Percentiles rank a stretch among this genome's conserved stretches.
Evolutionary conservation across 305 asterid genomes (phyloP).

Genomic region (Solanum hybrid): DNA sequence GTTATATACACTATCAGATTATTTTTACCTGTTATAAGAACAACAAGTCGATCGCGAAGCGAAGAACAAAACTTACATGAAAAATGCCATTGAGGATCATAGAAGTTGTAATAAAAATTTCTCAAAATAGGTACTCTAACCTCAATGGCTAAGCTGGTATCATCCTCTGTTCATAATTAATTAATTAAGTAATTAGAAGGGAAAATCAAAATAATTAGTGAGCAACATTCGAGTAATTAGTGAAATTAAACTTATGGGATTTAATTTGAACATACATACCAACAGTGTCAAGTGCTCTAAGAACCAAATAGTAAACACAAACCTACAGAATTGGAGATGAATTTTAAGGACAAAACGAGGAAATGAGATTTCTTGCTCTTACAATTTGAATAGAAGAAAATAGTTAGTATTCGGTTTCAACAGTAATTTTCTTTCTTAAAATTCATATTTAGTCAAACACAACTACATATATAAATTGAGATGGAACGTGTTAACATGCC

Average conservation of each 20-base stretch:
- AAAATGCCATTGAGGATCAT: conserved; percentile 64
- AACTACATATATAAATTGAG: no score
- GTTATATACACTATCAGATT: background rate
- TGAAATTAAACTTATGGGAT: background rate
- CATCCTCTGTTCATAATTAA: conserved; percentile 53
- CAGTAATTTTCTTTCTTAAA: background rate
- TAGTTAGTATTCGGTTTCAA: background rate
- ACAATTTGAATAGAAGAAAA: background rate
- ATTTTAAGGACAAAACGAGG: background rate
- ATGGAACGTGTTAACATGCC: background rate
- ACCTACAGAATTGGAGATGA: conserved; percentile 29
- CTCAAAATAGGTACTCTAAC: conserved; percentile 70
- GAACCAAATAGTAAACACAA: conserved; percentile 75
- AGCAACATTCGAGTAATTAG: background rate
- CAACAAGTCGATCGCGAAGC: background rate
- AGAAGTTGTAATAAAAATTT: conserved; percentile 60
- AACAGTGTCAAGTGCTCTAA: conserved; percentile 82
- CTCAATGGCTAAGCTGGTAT: conserved; percentile 68
- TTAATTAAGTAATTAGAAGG: background rate
- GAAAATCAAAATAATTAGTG: background rate
- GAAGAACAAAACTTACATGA: conserved; percentile 21
- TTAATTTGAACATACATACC: conserved; percentile 9
- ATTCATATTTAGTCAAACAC: background rate
- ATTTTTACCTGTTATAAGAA: background rate
- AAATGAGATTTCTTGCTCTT: background rate